Base-by-base conservation (phyloP, 202 grass and related monocot species). In the Panicum virgatum region DNA sequence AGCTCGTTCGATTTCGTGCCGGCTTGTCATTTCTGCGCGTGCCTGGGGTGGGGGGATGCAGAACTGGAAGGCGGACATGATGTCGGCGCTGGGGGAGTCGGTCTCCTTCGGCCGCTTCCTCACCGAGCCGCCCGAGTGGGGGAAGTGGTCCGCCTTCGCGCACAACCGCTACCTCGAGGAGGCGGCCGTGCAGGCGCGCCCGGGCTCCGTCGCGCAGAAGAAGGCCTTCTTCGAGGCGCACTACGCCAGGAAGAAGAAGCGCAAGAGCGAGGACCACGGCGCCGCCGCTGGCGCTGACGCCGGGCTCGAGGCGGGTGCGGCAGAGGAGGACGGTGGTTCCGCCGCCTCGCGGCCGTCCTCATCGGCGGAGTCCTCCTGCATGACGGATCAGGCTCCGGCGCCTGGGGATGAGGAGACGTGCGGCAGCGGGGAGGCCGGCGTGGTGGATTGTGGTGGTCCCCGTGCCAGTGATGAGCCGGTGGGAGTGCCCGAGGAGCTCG, bases 71-170 rank as follows among this genome's bases (percentile, higher is more conserved):
- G 77, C 46, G 77, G 82, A 85, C 34, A 89, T 89, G 87, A 81
- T 83, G 77, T 94, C 93, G 14, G 94, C 94, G 66, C 73, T 93
- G 63, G 91, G 91, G 15, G 88, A 87, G 61, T 97, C 94, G 3
- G 84, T 89, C 19, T 91, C 94, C 6, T 93, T 97, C 54, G 94
- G 94, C 19, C 76, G 91, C 32, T 97, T 89, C 81, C 90, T 97
- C 63, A 9, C 84, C 12, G 86, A 97, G 70, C 92, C 94, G 53
- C 75, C 93, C 23, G 91, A 97, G 9, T 93, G 91, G 94, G 94
- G 91, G 0, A 90, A 74, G 25, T 91, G 88, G 78, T 97, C 94
- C 10, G 84, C 91, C 13, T 97, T 97, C 77, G 47, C 64, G 36
- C 86, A 93, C 75, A 91, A 89, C 53, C 86, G 85, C 18, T 90